Evolutionary conservation across 2,329 filamentous ascomycete genomes (phyloP).

Genomic region (Cytospora schulzeri): DNA sequence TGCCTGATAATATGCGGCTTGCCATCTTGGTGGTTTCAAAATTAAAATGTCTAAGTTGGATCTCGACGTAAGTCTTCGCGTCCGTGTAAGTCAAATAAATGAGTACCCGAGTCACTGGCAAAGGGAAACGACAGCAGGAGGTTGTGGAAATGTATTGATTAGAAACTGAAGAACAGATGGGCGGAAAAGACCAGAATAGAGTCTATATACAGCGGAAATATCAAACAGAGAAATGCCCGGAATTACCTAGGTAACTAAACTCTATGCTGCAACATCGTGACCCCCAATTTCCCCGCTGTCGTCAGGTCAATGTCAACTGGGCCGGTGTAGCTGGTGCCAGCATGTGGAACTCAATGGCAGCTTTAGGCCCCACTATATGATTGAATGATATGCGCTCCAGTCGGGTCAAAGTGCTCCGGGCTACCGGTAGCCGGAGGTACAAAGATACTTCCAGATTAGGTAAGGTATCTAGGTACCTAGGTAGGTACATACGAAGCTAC

Average conservation of each 20-base stretch:
- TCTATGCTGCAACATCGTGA: too few relatives aligned
- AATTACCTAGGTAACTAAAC: too few relatives aligned
- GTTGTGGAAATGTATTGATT: not conserved
- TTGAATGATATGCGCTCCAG: constrained; percentile 29
- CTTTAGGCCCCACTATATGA: too few relatives aligned
- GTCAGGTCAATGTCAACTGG: not conserved
- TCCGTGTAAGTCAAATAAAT: not conserved
- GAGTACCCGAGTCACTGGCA: not conserved
- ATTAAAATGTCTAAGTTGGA: not conserved
- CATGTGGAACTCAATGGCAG: too few relatives aligned
- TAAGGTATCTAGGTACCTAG: constrained; percentile 1
- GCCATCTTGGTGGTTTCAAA: constrained; percentile 18
- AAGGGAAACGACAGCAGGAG: not conserved
- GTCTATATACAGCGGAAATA: too few relatives aligned
- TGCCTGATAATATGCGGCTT: constrained; percentile 26
- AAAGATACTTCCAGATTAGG: not conserved
- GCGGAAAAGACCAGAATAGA: not conserved
- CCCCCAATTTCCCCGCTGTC: constrained; percentile 21
- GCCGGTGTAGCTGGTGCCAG: not conserved
- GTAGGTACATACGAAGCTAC: constrained; percentile 6
- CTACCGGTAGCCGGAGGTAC: not conserved
- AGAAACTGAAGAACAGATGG: not conserved
- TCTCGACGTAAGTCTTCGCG: too few relatives aligned
- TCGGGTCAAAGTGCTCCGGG: constrained; percentile 26
- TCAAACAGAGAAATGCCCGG: too few relatives aligned